Base-by-base conservation (phyloP, 2,329 filamentous ascomycete genomes). In the Xylaria sp. region DNA sequence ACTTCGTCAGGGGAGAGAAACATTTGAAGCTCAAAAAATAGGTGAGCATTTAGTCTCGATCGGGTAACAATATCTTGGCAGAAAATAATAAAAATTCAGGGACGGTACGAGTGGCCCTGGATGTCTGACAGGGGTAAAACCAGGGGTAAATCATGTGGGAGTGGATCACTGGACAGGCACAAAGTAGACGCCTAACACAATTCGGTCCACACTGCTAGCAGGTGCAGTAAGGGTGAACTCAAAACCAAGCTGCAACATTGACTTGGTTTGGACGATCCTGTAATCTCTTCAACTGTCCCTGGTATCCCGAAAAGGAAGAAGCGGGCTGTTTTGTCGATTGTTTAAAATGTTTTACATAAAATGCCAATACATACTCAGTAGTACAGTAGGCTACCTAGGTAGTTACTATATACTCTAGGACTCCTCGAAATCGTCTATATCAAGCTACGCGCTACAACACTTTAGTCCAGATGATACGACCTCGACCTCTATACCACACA, bases 121-220 rank as follows among this genome's bases (percentile, higher is more conserved):
- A 40, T 29, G 8, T 60, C 47, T 55, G 55, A 66, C 66, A 66
- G 53, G 66, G 63, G 63, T 66, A 57, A 48, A 59, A 47, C 54
- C 63, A 69, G 66, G 66, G 65, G 65, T 63, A 65, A 62, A 68
- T 70, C 68, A 68, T 68, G 68, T 67, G 68, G 60, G 29, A 67
- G 57, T 60, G 63, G 55, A 21, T 50, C 63, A n/a, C n/a, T 42
- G 27, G 42, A 13, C 16, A 59, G 44, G 25, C 13, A 44, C 48
- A 60, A 63, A 60, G 60, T 65, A 51, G 23, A 51, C 44, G 64
- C 50, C 37, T 63, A 63, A 50, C 63, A 54, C 32, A 21, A n/a
- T 42, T 50, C 32, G 32, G 16, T 27, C 44, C 32, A 54, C 32
- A 47, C 50, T 44, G 51, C 58, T n/a, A 21, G 16, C 44, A 16